Evolutionary conservation across 805 yeast genomes (phyloP).

Genomic region (Sungouiella blattae): DNA sequence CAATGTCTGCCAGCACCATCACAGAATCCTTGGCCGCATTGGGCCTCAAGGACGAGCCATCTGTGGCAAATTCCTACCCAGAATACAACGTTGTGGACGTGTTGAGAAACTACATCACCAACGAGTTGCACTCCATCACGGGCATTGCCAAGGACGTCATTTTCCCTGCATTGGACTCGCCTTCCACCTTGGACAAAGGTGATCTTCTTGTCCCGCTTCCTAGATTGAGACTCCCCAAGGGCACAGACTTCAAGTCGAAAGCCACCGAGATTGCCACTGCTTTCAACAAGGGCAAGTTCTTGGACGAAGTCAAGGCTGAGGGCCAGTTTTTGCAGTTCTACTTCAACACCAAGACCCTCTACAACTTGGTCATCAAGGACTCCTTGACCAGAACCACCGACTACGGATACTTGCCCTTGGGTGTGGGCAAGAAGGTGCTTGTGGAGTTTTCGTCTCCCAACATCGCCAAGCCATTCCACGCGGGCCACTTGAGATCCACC

Average conservation of each 20-base stretch:
- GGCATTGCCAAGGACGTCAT: slow-evolving; percentile 68
- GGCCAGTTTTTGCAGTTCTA: slow-evolving; percentile 92
- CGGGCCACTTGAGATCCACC: slow-evolving; percentile 97
- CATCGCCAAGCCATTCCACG: slow-evolving; percentile 99
- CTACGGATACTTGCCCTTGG: slow-evolving; percentile 76
- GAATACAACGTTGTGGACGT: slow-evolving; percentile 79
- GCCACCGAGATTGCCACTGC: slow-evolving; percentile 68
- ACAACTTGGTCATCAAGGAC: slow-evolving; percentile 66
- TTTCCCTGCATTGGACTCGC: slow-evolving; percentile 84
- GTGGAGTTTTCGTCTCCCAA: slow-evolving; percentile 97
- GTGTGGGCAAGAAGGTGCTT: slow-evolving; percentile 60
- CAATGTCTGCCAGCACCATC: slow-evolving; percentile 26
- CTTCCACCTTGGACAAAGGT: slow-evolving; percentile 83
- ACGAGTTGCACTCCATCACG: slow-evolving; percentile 68
- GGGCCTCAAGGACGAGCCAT: slow-evolving; percentile 31
- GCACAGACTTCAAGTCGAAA: slow-evolving; percentile 77
- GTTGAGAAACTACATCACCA: slow-evolving; percentile 83
- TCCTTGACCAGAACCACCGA: slow-evolving; percentile 54
- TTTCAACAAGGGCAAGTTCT: slow-evolving; percentile 69
- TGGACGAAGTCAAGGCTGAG: slow-evolving; percentile 70
- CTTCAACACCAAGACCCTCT: slow-evolving; percentile 64
- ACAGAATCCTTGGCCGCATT: slow-evolving; percentile 31
- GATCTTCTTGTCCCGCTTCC: slow-evolving; percentile 92
- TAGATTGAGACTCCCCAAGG: slow-evolving; percentile 65
- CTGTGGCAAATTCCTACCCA: slow-evolving; percentile 63